Base-by-base conservation (phyloP, 2,329 filamentous ascomycete genomes). In the Drechslera avenae region DNA sequence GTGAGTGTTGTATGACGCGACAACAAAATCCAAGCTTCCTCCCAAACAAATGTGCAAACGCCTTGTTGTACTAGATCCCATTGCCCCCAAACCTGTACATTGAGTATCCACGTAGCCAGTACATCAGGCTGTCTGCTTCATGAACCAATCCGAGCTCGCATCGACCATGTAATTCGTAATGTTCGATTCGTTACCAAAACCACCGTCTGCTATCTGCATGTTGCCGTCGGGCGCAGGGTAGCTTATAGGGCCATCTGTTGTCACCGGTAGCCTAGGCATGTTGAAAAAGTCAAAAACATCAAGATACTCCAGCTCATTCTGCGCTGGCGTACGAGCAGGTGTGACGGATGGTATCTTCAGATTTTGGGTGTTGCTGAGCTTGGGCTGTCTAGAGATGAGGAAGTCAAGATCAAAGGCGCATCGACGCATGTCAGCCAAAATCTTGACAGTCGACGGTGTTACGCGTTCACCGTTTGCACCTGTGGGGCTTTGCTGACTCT, bases 241-340 rank as follows among this genome's bases (percentile, higher is more conserved):
- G 6, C 57, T 65, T 40, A 66, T 62, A 4, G 60, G 46, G 2
- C 63, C 64, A 41, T 72, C 67, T 53, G 71, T 67, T 1, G 68
- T 69, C 0, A 76, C 73, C 0, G 83, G 82, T 18, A 96, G 76
- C 14, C 91, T 80, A 1, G 92, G 92, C 48, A 95, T 86, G 68
- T 96, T 96, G 79, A 96, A 97, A 69, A 95, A 96, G 63, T 94
- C 90, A 69, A 97, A 96, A 0, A 96, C 89, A 63, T 96, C 91
- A 2, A 96, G 78, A 68, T 95, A 96, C 69, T 96, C 92, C 3
- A 96, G 78, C 66, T 96, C 91, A 60, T 94, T 90, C 1, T 88
- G 83, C 8, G 86, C 88, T 1, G 90, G 89, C 23, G 86, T 88
- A 56, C 85, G 82, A 1, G 83, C 82, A 1, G 86, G 84, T 0